Evolutionary conservation across 768 basidiomycete genomes (phyloP).

Genomic region (Xerocomellus chrysenteron): DNA sequence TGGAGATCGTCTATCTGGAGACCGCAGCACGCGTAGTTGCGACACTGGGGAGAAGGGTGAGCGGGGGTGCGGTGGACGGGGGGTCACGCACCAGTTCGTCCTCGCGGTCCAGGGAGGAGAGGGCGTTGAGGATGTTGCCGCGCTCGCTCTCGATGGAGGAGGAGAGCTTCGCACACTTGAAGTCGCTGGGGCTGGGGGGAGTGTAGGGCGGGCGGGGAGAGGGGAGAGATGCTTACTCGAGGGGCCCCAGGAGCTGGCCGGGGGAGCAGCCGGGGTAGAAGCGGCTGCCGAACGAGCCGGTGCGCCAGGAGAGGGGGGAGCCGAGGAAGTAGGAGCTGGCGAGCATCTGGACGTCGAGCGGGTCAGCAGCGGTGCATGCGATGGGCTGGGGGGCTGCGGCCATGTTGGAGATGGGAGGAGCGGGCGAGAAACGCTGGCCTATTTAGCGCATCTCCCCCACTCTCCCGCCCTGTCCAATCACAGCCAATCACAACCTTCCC

Average conservation of each 20-base stretch:
- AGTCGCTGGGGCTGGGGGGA: conserved; percentile 41
- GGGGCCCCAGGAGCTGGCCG: conserved; percentile 55
- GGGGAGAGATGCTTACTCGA: conserved; percentile 53
- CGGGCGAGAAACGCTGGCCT: conserved; percentile 6
- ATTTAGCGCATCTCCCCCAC: conserved; percentile 28
- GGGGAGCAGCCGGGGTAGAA: conserved; percentile 65
- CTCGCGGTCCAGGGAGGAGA: conserved; percentile 64
- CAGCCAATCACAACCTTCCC: conserved; percentile 18
- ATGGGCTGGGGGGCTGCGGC: conserved; percentile 44
- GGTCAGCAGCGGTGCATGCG: conserved; percentile 33
- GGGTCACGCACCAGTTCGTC: conserved; percentile 62
- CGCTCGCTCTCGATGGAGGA: conserved; percentile 63
- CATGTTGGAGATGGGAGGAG: conserved; percentile 23
- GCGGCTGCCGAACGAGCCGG: conserved; percentile 62
- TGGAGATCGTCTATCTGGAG: conserved; percentile 72
- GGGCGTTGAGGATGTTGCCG: conserved; percentile 60
- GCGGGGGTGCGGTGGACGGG: not conserved
- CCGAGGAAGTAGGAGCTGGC: conserved; percentile 54
- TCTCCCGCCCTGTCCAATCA: not conserved
- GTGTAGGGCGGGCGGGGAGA: not conserved
- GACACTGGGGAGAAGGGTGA: conserved; percentile 48
- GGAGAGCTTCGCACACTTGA: conserved; percentile 45
- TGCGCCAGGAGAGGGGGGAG: conserved; percentile 70
- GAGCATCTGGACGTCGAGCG: conserved; percentile 27
- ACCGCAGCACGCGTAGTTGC: conserved; percentile 90